These are phyloP conservation scores for Ambrosia hybrid DNA, from an alignment of 140 eudicot species.

Conservation along the genomic window DNA sequence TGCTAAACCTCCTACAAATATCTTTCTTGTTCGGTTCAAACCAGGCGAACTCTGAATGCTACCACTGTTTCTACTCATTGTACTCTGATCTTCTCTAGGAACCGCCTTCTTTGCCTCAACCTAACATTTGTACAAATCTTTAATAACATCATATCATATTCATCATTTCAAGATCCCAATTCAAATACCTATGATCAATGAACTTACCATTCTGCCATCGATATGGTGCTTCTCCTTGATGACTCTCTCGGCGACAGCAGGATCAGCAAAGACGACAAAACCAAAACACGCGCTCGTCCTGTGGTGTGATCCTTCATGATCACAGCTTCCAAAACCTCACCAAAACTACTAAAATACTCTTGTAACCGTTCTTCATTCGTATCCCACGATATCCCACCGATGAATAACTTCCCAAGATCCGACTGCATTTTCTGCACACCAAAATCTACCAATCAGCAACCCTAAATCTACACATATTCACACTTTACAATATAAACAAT, in stretches of 20 bases:
- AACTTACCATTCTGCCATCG: constrained; percentile 72
- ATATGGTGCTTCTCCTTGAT: constrained; percentile 68
- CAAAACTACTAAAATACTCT: constrained; percentile 58
- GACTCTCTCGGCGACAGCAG: constrained; percentile 65
- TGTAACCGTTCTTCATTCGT: constrained; percentile 65
- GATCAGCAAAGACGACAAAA: constrained; percentile 62
- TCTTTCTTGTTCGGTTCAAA: constrained; percentile 57
- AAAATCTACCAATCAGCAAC: constrained; percentile 12
- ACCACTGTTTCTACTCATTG: constrained; percentile 62
- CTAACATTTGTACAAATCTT: constrained; percentile 20
- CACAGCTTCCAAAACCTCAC: constrained; percentile 73
- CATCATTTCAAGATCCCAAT: background rate
- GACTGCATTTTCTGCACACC: constrained; percentile 57
- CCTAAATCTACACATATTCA: background rate
- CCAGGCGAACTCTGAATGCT: constrained; percentile 72
- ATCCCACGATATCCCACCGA: constrained; percentile 78
- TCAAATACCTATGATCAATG: background rate
- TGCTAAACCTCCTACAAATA: constrained; percentile 76
- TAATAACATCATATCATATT: background rate
- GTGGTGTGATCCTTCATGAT: constrained; percentile 77
- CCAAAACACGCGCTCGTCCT: constrained; percentile 80
- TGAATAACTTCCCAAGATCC: constrained; percentile 66
- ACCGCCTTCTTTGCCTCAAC: constrained; percentile 80
- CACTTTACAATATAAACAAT: background rate
- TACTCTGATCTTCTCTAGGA: constrained; percentile 69